These are phyloP conservation scores for Microcyclosporella mali DNA, from an alignment of 2,329 filamentous ascomycete species.

Conservation along the genomic window DNA sequence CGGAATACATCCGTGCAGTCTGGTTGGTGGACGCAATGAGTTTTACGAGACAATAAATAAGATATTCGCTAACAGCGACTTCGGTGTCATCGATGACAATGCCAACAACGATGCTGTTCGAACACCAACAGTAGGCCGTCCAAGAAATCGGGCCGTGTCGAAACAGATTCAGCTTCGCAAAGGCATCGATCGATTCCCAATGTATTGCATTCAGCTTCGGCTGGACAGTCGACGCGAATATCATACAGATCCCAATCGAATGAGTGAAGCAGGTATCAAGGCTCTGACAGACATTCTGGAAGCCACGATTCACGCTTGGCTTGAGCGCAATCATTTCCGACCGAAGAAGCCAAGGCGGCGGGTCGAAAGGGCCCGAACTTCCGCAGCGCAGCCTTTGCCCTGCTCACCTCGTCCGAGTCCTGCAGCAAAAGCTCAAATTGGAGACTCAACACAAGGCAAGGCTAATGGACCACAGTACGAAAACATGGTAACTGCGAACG, in stretches of 20 bases:
- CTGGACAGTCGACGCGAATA: conserved; percentile 3
- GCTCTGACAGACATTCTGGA: conserved; percentile 59
- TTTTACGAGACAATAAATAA: conserved; percentile 74
- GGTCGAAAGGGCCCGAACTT: conserved; percentile 1
- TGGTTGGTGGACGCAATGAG: conserved; percentile 53
- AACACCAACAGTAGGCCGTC: conserved; percentile 34
- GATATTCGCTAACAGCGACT: conserved; percentile 68
- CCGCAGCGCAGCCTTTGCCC: no score
- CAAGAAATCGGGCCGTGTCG: conserved; percentile 39
- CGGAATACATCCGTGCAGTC: conserved; percentile 60
- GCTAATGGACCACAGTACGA: no score
- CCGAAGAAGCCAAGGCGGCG: conserved; percentile 38
- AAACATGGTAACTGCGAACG: no score
- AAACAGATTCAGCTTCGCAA: conserved; percentile 54
- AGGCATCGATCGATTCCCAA: conserved; percentile 74
- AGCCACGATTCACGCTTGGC: conserved; percentile 65
- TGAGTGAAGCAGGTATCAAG: conserved; percentile 38
- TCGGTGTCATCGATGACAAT: conserved; percentile 58
- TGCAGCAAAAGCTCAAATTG: no score
- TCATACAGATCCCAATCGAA: conserved; percentile 6
- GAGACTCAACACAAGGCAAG: no score
- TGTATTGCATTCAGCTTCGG: conserved; percentile 67
- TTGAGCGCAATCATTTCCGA: conserved; percentile 65
- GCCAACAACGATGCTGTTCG: conserved; percentile 31
- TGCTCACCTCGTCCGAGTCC: no score